Evolutionary conservation across 371 early-diverging fungal species (phyloP), one percentile per base, ranked within the genome.

Genomic region (Apophysomyces ossiformis): DNA sequence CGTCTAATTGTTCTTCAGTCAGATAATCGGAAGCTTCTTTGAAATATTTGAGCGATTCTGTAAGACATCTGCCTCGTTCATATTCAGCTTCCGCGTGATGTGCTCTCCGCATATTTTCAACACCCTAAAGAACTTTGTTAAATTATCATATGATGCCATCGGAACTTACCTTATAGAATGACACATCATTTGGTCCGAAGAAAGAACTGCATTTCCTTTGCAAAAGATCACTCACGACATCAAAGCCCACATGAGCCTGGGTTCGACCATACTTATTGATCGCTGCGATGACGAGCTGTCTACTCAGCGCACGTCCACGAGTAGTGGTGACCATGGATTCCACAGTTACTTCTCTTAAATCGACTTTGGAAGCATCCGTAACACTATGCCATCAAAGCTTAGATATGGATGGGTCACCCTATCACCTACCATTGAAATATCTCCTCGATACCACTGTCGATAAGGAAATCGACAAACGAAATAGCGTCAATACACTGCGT

Each of bases 401-500:
- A 45, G 37, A 37, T 47, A 58, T 47, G 18, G 12, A n/a, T 15
- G 21, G 9, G 54, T 9, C 5, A 38, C 37, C 36, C 9, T 8
- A 21, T n/a, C 37, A 39, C n/a, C 72, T 68, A 87, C 80, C 77
- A 72, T 54, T 78, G 83, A 37, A 89, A 69, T 36, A 91, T 73
- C 5, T 77, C 78, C 4, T 87, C 75, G 64, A 93, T 71, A 46
- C 89, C 85, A 41, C 87, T 79, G 64, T 94, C 93, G 12, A 87
- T 76, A 64, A 95, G 64, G 59, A 94, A 84, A 15, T 85, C 74
- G 8, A 93, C 71, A 69, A 95, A 94, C 1, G 89, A 81, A 5
- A 93, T 89, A 7, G 90, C 89, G 66, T 96, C 94, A 37, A 90
- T 82, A 36, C 84, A 73, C 45, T 89, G 87, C 3, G 82, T 77